phyloP scores from a whole-genome alignment of 371 early-diverging fungal species.

The Zancudomyces culisetae region DNA sequence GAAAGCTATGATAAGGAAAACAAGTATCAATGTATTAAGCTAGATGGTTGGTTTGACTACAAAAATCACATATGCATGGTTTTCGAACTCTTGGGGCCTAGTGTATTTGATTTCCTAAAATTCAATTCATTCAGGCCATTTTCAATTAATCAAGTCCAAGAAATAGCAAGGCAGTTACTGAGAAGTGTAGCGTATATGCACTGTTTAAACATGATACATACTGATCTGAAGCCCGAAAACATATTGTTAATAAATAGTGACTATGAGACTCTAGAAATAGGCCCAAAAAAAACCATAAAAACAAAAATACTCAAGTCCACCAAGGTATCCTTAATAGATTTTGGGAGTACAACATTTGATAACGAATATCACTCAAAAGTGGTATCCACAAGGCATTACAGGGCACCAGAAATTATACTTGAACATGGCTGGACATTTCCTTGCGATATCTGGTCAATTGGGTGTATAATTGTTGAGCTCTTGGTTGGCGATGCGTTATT shows the following conservation, averaged over 20 bases:
- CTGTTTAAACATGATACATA: conserved; percentile 61
- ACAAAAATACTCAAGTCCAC: conserved; percentile 43
- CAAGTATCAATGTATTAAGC: conserved; percentile 51
- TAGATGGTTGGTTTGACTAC: conserved; percentile 61
- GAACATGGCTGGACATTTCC: conserved; percentile 86
- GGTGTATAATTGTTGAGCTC: conserved; percentile 88
- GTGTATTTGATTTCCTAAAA: conserved; percentile 87
- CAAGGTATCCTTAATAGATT: conserved; percentile 80
- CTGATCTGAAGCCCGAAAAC: conserved; percentile 88
- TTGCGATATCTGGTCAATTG: conserved; percentile 94
- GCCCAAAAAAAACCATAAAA: conserved; percentile 9
- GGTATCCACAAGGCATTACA: conserved; percentile 90
- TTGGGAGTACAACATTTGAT: conserved; percentile 86
- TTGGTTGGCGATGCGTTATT: conserved; percentile 87
- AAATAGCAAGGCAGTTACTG: conserved; percentile 40
- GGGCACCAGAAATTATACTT: conserved; percentile 92
- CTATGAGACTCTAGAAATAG: conserved; percentile 17
- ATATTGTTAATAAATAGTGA: conserved; percentile 26
- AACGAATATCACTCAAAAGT: conserved; percentile 78
- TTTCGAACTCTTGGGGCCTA: conserved; percentile 71
- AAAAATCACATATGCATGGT: conserved; percentile 93
- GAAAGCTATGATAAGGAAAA: conserved; percentile 61
- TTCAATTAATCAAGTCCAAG: conserved; percentile 61
- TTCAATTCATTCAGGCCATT: conserved; percentile 72
- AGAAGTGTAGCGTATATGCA: conserved; percentile 49